Evolutionary conservation across 2,329 filamentous ascomycete species (phyloP).

Genomic region (Capronia americana): DNA sequence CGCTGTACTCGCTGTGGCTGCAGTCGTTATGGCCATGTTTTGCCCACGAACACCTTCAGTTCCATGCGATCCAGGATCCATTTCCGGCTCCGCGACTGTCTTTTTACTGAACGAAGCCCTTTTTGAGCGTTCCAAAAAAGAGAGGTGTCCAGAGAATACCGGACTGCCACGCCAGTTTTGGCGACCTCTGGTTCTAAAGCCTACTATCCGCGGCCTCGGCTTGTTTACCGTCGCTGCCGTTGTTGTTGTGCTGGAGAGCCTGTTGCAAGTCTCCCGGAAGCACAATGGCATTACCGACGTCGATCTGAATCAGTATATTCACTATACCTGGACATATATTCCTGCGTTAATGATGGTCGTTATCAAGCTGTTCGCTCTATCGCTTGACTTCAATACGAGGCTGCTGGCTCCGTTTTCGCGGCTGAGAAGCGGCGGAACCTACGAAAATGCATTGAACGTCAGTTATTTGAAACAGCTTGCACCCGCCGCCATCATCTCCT

Average conservation of each 20-base stretch:
- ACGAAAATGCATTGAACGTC: constrained; percentile 2
- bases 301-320: constrained; percentile 3
- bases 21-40: background rate
- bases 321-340: constrained; percentile 2
- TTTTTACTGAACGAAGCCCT: background rate
- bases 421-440: background rate
- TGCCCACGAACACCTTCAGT: background rate
- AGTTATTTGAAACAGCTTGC: constrained; percentile 5
- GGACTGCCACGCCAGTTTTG: background rate
- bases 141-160: background rate
- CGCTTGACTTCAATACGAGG: constrained; percentile 5
- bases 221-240: background rate
- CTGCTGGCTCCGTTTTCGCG: background rate
- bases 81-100: background rate
- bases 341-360: background rate
- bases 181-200: background rate
- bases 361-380: constrained; percentile 1
- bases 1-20: background rate
- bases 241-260: background rate
- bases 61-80: constrained; percentile 6
- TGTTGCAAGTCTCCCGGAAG: background rate
- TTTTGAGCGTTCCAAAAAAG: background rate
- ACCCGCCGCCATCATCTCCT: background rate
- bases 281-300: background rate
- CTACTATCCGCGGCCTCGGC: background rate